Evolutionary conservation across 768 basidiomycete species (phyloP).

Genomic region (Mycena latifolia): DNA sequence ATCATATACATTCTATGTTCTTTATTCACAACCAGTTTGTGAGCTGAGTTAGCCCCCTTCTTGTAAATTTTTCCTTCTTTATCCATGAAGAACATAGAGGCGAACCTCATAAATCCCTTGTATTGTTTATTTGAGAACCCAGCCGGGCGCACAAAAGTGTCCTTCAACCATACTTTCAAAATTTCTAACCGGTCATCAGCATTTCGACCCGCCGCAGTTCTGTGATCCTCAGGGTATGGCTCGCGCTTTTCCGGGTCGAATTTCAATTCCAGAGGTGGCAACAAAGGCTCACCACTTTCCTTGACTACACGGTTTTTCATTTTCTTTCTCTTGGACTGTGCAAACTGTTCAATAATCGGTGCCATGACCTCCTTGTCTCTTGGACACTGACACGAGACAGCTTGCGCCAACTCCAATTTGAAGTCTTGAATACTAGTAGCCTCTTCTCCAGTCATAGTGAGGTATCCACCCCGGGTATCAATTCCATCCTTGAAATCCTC

Average conservation of each 20-base stretch:
- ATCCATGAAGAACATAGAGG: slow-evolving; percentile 36
- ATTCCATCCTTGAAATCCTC: slow-evolving; percentile 24
- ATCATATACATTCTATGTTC: neutral
- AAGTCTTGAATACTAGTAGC: neutral
- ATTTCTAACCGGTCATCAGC: slow-evolving; percentile 28
- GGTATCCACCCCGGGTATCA: slow-evolving; percentile 20
- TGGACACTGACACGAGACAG: too few relatives aligned
- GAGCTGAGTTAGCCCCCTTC: slow-evolving; percentile 20
- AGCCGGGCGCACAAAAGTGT: slow-evolving; percentile 36
- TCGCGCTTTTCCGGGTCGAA: slow-evolving; percentile 33
- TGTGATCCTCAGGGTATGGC: slow-evolving; percentile 22
- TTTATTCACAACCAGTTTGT: neutral
- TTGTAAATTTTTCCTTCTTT: slow-evolving; percentile 35
- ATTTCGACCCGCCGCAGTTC: slow-evolving; percentile 28
- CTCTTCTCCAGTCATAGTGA: neutral
- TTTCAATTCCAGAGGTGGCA: slow-evolving; percentile 37
- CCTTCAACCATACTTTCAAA: slow-evolving; percentile 37
- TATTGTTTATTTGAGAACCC: slow-evolving; percentile 39
- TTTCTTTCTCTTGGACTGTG: too few relatives aligned
- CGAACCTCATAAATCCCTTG: slow-evolving; percentile 46
- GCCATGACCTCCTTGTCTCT: too few relatives aligned
- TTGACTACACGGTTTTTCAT: too few relatives aligned
- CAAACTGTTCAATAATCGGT: too few relatives aligned
- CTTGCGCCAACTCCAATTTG: neutral
- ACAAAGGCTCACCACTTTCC: slow-evolving; percentile 38